phyloP scores from a whole-genome alignment of 2,329 filamentous ascomycete species.

The Ceratocystis destructans region DNA sequence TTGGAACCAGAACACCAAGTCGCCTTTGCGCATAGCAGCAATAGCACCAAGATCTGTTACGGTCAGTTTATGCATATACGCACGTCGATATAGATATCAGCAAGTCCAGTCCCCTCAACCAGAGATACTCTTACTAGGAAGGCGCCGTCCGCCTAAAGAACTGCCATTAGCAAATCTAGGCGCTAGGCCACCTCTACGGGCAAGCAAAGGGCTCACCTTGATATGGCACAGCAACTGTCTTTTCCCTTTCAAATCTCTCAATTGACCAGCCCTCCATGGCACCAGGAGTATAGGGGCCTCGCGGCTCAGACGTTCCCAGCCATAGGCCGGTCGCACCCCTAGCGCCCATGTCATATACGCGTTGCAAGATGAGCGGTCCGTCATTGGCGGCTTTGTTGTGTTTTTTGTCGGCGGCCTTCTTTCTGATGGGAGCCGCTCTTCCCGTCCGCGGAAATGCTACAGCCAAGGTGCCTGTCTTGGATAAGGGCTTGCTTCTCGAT shows the following conservation, averaged over 20 bases:
- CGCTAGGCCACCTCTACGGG: neutral
- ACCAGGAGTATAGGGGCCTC: slow-evolving; percentile 7
- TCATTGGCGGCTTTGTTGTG: neutral
- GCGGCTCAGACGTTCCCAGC: slow-evolving; percentile 10
- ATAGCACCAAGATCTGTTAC: slow-evolving; percentile 12
- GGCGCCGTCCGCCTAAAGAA: slow-evolving; percentile 5
- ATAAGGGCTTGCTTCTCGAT: neutral
- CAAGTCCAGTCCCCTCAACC: neutral
- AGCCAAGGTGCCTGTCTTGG: neutral
- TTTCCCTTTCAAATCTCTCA: slow-evolving; percentile 8
- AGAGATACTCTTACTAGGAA: slow-evolving; percentile 1
- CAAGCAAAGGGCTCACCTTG: neutral
- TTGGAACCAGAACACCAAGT: slow-evolving; percentile 17
- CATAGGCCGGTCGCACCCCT: slow-evolving; percentile 13
- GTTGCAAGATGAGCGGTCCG: neutral
- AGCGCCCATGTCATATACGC: neutral
- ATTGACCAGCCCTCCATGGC: slow-evolving; percentile 10
- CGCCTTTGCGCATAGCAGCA: slow-evolving; percentile 13
- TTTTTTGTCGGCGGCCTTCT: neutral
- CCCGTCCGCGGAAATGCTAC: neutral
- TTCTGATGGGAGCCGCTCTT: neutral
- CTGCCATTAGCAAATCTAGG: neutral
- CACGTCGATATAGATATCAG: neutral
- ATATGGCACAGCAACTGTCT: neutral
- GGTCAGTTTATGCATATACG: neutral